Conservation (phyloP, 108 stramenopile species). For the Fistulifera solaris region DNA sequence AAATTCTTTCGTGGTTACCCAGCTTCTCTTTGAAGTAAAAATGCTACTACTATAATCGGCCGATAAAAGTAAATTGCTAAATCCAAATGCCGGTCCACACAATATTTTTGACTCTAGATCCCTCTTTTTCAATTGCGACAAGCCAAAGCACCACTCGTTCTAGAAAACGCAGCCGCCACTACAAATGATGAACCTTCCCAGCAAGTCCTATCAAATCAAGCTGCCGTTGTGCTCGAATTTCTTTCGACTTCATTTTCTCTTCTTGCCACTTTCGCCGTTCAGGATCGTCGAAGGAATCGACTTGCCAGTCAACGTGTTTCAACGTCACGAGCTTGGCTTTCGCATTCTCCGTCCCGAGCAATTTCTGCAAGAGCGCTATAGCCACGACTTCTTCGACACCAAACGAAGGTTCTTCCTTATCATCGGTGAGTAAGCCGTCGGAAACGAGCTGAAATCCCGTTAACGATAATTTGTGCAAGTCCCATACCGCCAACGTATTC, state of each 20-base stretch:
- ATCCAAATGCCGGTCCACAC: no score
- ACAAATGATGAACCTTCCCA: conserved; percentile 36
- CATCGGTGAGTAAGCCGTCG: conserved; percentile 38
- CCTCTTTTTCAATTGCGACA: no score
- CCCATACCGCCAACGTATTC: conserved; percentile 93
- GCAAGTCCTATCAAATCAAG: conserved; percentile 42
- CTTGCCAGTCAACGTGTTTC: conserved; percentile 47
- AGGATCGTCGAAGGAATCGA: conserved; percentile 54
- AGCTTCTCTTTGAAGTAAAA: conserved; percentile 16
- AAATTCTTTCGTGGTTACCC: conserved; percentile 45
- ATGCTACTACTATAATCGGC: no score
- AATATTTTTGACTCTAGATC: no score
- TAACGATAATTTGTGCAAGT: conserved; percentile 63
- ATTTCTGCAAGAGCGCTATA: conserved; percentile 62
- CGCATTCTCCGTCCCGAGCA: conserved; percentile 29
- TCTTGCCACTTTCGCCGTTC: conserved; percentile 83
- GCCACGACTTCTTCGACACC: conserved; percentile 87
- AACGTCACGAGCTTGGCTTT: conserved; percentile 59
- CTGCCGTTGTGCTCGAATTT: conserved; percentile 53
- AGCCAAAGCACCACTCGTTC: no score
- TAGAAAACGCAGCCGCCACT: no score
- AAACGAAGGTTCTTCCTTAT: conserved; percentile 10
- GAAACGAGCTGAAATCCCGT: conserved; percentile 76
- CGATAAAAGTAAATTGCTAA: no score
- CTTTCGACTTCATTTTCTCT: conserved; percentile 84